These are phyloP conservation scores for Pleurotus giganteus DNA, from an alignment of 768 basidiomycete species.

Conservation along the genomic window DNA sequence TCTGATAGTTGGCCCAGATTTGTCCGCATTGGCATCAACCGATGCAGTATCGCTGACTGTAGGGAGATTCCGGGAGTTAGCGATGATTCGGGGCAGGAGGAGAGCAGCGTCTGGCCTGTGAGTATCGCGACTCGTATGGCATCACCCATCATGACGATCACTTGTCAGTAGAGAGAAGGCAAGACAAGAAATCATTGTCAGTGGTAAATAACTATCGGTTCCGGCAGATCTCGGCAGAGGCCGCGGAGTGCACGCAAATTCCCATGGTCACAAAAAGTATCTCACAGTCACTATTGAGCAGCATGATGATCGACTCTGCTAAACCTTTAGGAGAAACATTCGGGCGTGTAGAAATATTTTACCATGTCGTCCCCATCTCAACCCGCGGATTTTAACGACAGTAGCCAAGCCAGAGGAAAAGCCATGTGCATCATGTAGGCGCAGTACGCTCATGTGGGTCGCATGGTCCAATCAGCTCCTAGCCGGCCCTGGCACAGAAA, in stretches of 20 bases:
- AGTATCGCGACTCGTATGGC: conserved; percentile 5
- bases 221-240: conserved; percentile 8
- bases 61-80: background rate
- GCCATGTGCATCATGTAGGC: no score
- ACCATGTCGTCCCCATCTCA: no score
- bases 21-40: conserved; percentile 45
- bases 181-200: background rate
- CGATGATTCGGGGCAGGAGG: background rate
- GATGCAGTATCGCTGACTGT: conserved; percentile 75
- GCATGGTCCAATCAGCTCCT: no score
- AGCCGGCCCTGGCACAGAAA: no score
- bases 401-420: no score
- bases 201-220: background rate
- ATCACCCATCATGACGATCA: background rate
- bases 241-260: background rate
- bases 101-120: background rate
- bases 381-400: no score
- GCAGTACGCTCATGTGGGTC: no score
- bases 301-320: background rate
- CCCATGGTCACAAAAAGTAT: background rate
- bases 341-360: no score
- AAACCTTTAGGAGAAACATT: no score
- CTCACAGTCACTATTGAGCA: background rate
- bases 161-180: background rate
- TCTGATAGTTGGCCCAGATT: conserved; percentile 64